Evolutionary conservation across 1,284 basidiomycete genomes (phyloP).

Genomic region (Tilletia horrida): DNA sequence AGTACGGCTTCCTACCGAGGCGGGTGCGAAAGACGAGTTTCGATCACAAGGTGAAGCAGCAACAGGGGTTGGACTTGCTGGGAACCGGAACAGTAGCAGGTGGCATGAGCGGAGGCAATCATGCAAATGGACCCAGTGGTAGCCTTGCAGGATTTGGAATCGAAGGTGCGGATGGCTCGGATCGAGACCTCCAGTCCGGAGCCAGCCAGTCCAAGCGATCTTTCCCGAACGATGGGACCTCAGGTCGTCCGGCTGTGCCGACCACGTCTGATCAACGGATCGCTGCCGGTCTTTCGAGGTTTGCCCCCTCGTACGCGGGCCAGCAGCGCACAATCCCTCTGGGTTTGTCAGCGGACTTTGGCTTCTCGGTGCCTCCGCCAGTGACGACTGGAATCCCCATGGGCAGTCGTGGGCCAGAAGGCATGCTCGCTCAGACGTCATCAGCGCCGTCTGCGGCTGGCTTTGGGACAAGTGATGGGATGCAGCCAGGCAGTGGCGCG

Average conservation of each 20-base stretch:
- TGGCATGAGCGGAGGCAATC: neutral
- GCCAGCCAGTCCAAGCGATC: constrained; percentile 46
- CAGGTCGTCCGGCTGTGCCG: constrained; percentile 41
- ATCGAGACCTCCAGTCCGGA: constrained; percentile 12
- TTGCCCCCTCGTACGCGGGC: constrained; percentile 37
- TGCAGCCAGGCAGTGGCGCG: no score
- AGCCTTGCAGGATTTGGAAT: neutral
- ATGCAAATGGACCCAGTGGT: neutral
- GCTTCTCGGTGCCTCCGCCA: constrained; percentile 39
- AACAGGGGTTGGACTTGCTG: neutral
- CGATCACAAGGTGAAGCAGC: constrained; percentile 49
- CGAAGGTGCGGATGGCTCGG: neutral
- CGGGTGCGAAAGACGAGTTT: constrained; percentile 54
- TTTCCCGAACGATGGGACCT: constrained; percentile 44
- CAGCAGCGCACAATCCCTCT: constrained; percentile 29
- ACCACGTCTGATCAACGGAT: constrained; percentile 49
- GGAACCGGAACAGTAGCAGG: neutral
- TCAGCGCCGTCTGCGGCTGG: no score
- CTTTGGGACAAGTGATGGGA: no score
- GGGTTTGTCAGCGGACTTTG: constrained; percentile 37
- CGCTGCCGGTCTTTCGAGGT: constrained; percentile 50
- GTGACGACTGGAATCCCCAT: neutral
- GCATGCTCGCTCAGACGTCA: constrained; percentile 26
- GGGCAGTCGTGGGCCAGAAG: neutral
- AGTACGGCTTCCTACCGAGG: constrained; percentile 53